phyloP scores from a whole-genome alignment of 441 rosid genomes.

The Isatis lusitanica region DNA sequence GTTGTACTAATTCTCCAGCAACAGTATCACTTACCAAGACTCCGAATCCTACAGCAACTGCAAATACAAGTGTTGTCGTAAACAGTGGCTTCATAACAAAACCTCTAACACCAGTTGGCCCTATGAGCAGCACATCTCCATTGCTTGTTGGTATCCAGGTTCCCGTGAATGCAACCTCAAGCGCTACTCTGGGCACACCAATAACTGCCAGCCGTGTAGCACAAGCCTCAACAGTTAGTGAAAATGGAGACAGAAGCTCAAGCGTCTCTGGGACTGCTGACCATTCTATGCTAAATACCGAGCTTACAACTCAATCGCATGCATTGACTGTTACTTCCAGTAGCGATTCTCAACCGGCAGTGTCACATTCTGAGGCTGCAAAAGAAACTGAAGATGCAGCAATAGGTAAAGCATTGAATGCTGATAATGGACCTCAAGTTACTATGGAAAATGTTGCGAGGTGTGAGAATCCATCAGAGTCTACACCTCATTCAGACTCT shows the following conservation, averaged over 20 bases:
- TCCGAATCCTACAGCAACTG: slow-evolving; percentile 16
- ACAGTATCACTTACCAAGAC: background rate
- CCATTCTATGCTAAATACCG: background rate
- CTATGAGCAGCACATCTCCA: slow-evolving; percentile 13
- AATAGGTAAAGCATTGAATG: slow-evolving; percentile 1
- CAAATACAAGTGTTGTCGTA: slow-evolving; percentile 31
- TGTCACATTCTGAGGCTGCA: slow-evolving; percentile 41
- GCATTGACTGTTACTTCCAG: slow-evolving; percentile 29
- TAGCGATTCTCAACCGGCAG: slow-evolving; percentile 31
- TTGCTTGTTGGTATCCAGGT: slow-evolving; percentile 10
- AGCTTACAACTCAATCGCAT: background rate
- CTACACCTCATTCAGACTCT: slow-evolving; percentile 12
- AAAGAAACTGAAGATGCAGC: slow-evolving; percentile 38
- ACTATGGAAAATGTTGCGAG: background rate
- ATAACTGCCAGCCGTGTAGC: background rate
- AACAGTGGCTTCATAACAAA: slow-evolving; percentile 24
- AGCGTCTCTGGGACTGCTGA: background rate
- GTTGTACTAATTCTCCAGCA: slow-evolving; percentile 14
- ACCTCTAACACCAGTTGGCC: slow-evolving; percentile 15
- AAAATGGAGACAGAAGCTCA: slow-evolving; percentile 18
- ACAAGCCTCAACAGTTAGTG: background rate
- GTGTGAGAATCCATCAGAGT: slow-evolving; percentile 23
- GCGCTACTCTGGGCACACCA: slow-evolving; percentile 1
- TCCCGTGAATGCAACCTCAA: slow-evolving; percentile 6
- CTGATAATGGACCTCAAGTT: slow-evolving; percentile 4